A percentile compares a stretch with the other conserved stretches of the same genome.
phyloP scores from a whole-genome alignment of 208 protist genomes.

The Leishmania aethiopica region DNA sequence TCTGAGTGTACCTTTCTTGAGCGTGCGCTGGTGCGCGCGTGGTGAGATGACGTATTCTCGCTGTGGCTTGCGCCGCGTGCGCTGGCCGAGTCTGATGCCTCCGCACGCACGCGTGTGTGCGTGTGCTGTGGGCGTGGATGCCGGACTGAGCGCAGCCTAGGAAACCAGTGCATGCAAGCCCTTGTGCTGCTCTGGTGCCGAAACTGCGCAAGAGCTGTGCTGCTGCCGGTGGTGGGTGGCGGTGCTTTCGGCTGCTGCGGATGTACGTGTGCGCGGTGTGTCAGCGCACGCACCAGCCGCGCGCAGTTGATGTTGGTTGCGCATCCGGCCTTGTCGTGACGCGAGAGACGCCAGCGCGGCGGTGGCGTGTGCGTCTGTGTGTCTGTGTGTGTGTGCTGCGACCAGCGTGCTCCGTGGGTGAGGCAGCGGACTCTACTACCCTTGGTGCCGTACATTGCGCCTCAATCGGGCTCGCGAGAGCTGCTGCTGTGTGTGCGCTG shows the following conservation, averaged over 20 bases:
- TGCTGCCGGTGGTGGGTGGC: too few species aligned
- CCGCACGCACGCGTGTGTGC: too few species aligned
- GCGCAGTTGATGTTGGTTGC: constrained; percentile 15
- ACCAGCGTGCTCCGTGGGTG: constrained; percentile 15
- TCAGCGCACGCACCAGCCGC: constrained; percentile 29
- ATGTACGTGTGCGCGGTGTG: background rate
- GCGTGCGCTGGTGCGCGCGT: too few species aligned
- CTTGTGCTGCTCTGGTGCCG: too few species aligned
- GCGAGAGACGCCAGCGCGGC: constrained; percentile 5
- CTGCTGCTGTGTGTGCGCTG: background rate
- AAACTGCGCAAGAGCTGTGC: too few species aligned
- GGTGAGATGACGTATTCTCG: too few species aligned
- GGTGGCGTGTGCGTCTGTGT: background rate
- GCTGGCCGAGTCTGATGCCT: too few species aligned
- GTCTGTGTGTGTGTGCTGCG: background rate
- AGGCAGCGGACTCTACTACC: constrained; percentile 22
- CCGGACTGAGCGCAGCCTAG: too few species aligned
- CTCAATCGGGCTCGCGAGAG: constrained; percentile 26
- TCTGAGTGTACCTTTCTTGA: too few species aligned
- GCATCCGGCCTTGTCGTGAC: constrained; percentile 24
- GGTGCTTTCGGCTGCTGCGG: background rate
- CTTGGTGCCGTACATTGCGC: constrained; percentile 11
- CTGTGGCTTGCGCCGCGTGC: too few species aligned
- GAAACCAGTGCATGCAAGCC: too few species aligned
- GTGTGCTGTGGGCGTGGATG: too few species aligned